phyloP scores from a whole-genome alignment of 176 grass and related monocot species.

The Cenchrus purpureus region DNA sequence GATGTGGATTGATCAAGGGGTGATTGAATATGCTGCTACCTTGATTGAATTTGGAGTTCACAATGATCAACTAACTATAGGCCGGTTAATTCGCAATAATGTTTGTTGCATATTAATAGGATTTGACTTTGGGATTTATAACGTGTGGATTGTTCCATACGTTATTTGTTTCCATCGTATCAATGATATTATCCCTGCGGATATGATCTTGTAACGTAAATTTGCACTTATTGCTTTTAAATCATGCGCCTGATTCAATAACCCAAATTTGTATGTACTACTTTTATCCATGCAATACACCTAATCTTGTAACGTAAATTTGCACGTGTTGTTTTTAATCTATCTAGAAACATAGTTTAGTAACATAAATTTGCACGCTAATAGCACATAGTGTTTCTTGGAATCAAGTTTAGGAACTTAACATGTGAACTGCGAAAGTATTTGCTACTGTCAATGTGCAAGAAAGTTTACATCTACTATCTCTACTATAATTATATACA shows the following conservation, averaged over 20 bases:
- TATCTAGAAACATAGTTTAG: rapidly evolving
- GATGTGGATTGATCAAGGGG: neutral
- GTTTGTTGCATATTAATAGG: neutral
- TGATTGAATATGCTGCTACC: neutral
- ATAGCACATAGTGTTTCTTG: too few species aligned
- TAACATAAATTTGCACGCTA: neutral
- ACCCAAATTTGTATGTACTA: neutral
- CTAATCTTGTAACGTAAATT: neutral
- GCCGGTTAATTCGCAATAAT: neutral
- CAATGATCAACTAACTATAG: neutral
- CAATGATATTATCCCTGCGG: neutral
- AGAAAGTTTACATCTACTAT: too few species aligned
- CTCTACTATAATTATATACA: too few species aligned
- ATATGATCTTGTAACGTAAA: neutral
- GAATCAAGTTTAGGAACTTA: too few species aligned
- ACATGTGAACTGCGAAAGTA: too few species aligned
- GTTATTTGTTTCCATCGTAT: neutral
- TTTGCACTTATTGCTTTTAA: neutral
- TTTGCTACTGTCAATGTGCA: too few species aligned
- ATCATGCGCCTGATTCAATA: neutral
- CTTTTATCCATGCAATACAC: neutral
- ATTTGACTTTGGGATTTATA: neutral
- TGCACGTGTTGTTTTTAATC: neutral
- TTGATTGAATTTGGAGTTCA: neutral
- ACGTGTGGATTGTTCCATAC: neutral